Evolutionary conservation across 2,329 filamentous ascomycete species (phyloP).

Genomic region (Lasiodiplodia gonubiensis): DNA sequence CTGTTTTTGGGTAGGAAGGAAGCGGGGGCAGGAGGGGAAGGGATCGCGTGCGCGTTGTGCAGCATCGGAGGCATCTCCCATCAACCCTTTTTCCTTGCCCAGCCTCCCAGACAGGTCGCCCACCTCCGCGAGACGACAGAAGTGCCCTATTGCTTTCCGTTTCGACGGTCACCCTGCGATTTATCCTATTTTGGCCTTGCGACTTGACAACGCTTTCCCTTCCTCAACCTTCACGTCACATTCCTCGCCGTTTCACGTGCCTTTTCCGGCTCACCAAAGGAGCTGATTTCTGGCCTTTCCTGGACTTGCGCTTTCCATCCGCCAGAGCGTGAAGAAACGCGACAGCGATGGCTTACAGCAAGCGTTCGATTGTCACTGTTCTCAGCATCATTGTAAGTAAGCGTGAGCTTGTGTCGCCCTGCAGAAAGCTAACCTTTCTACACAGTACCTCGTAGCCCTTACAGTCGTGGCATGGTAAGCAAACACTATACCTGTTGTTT

Average conservation of each 20-base stretch:
- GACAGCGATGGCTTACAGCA: constrained; percentile 17
- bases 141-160: background rate
- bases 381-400: constrained; percentile 24
- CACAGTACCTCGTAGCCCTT: constrained; percentile 43
- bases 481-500: background rate
- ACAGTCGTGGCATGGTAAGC: constrained; percentile 41
- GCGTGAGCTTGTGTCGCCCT: background rate
- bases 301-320: background rate
- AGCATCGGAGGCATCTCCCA: background rate
- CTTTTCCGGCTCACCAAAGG: background rate
- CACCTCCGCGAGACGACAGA: constrained; percentile 1
- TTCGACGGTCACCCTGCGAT: background rate
- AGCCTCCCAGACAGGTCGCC: background rate
- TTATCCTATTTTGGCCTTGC: background rate
- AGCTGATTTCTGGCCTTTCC: background rate
- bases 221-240: background rate
- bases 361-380: constrained; percentile 19
- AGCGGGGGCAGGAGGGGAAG: background rate
- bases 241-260: background rate
- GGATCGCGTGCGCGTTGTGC: constrained; percentile 3
- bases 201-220: background rate
- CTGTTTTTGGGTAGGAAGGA: background rate
- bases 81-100: background rate
- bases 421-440: constrained; percentile 12
- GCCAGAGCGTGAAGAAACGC: background rate